These are phyloP conservation scores for Elaeis guineensis DNA, from an alignment of 176 grass and related monocot genomes.

Conservation along the genomic window DNA sequence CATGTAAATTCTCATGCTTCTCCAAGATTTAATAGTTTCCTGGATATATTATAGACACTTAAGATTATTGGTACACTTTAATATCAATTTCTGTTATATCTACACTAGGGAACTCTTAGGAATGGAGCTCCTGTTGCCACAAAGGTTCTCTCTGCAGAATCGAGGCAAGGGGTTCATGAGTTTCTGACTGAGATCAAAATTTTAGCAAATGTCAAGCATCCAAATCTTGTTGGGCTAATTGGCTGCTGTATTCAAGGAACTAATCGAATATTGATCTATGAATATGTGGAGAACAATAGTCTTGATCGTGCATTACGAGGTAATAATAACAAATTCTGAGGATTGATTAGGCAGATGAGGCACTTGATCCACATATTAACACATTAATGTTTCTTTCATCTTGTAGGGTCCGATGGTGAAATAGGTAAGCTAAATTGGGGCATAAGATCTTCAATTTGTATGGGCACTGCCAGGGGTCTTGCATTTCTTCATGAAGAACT, in stretches of 20 bases:
- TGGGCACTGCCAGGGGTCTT: constrained; percentile 39
- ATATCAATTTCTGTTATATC: no score
- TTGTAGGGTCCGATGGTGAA: background rate
- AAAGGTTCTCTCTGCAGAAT: constrained; percentile 40
- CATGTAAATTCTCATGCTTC: no score
- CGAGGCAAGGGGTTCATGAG: constrained; percentile 45
- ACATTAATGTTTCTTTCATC: background rate
- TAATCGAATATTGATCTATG: constrained; percentile 38
- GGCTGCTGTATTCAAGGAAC: constrained; percentile 14
- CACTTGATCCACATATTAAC: background rate
- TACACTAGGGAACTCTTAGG: constrained; percentile 26
- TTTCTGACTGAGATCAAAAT: constrained; percentile 54
- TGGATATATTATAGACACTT: no score
- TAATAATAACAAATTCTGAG: background rate
- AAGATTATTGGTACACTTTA: no score
- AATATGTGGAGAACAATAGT: constrained; percentile 45
- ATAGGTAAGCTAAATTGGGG: constrained; percentile 19
- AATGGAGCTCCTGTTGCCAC: constrained; percentile 37
- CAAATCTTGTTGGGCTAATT: background rate
- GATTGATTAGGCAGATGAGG: no score
- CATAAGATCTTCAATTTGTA: constrained; percentile 25
- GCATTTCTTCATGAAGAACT: constrained; percentile 48
- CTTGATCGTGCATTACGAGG: constrained; percentile 37
- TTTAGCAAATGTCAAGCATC: constrained; percentile 30
- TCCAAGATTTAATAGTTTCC: no score